Evolutionary conservation across 2,329 filamentous ascomycete genomes (phyloP).

Genomic region (Bisporella sp.): DNA sequence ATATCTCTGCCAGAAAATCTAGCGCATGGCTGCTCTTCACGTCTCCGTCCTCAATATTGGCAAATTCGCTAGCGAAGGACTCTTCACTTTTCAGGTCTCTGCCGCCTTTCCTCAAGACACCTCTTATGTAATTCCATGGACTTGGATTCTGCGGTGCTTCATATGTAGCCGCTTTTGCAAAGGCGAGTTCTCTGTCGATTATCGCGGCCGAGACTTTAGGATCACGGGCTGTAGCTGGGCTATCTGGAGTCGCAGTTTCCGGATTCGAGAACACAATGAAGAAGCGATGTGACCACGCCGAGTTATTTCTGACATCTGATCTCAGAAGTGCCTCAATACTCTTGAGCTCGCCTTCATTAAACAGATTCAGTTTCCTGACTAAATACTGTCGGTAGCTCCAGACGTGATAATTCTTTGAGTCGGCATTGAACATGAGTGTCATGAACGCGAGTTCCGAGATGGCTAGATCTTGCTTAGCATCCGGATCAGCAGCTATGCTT

Average conservation of each 20-base stretch:
- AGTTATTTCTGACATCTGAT: constrained; percentile 88
- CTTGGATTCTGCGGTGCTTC: constrained; percentile 90
- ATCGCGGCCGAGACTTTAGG: constrained; percentile 52
- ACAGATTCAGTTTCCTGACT: constrained; percentile 61
- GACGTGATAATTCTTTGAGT: constrained; percentile 97
- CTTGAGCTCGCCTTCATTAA: constrained; percentile 54
- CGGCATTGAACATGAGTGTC: constrained; percentile 69
- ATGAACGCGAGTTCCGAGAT: constrained; percentile 70
- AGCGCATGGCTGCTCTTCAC: constrained; percentile 60
- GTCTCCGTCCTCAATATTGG: constrained; percentile 42
- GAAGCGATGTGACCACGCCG: constrained; percentile 95
- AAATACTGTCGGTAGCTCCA: constrained; percentile 87
- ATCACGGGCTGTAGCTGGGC: constrained; percentile 45
- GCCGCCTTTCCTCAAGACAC: constrained; percentile 62
- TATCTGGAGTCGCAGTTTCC: constrained; percentile 37
- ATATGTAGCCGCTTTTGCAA: constrained; percentile 64
- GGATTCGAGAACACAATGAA: constrained; percentile 76
- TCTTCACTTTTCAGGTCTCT: constrained; percentile 39
- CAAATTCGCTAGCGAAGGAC: constrained; percentile 45
- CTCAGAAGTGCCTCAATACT: constrained; percentile 68
- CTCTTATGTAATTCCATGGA: constrained; percentile 86
- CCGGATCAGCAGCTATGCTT: constrained; percentile 51
- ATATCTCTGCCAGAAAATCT: constrained; percentile 66
- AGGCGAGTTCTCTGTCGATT: constrained; percentile 68
- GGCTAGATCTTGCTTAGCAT: constrained; percentile 49